Evolutionary conservation across 345 rosid species (phyloP).

Genomic region (Eucalyptus paniculata): DNA sequence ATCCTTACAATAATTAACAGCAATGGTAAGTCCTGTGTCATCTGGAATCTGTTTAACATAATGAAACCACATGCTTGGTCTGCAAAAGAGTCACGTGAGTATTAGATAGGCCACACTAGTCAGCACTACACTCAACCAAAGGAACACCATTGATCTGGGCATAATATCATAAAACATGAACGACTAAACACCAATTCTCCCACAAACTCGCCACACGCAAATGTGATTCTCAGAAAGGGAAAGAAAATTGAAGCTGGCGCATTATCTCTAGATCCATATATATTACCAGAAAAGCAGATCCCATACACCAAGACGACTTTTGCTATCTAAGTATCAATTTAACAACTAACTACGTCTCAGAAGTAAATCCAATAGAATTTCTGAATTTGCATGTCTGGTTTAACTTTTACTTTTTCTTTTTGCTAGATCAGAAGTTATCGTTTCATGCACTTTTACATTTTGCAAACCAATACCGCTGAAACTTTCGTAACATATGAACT

Average conservation of each 20-base stretch:
- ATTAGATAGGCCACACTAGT: background rate
- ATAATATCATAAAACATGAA: background rate
- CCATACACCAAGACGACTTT: background rate
- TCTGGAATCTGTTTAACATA: slow-evolving; percentile 77
- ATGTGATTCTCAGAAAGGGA: no score
- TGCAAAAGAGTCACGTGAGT: slow-evolving; percentile 11
- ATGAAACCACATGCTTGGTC: slow-evolving; percentile 99
- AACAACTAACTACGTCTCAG: background rate
- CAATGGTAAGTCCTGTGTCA: slow-evolving; percentile 58
- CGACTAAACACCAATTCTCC: background rate
- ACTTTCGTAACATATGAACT: background rate
- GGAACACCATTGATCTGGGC: background rate
- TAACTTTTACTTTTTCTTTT: background rate
- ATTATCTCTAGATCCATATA: background rate
- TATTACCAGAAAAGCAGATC: background rate
- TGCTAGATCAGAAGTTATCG: background rate
- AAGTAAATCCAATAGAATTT: background rate
- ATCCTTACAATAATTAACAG: slow-evolving; percentile 56
- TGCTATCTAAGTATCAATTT: background rate
- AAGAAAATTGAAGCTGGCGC: background rate
- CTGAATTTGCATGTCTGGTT: background rate
- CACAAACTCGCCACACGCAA: background rate
- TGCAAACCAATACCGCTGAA: background rate
- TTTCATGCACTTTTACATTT: background rate
- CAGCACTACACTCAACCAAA: background rate